Conservation (phyloP, 495 filamentous ascomycete genomes). For the Tuber aestivum region DNA sequence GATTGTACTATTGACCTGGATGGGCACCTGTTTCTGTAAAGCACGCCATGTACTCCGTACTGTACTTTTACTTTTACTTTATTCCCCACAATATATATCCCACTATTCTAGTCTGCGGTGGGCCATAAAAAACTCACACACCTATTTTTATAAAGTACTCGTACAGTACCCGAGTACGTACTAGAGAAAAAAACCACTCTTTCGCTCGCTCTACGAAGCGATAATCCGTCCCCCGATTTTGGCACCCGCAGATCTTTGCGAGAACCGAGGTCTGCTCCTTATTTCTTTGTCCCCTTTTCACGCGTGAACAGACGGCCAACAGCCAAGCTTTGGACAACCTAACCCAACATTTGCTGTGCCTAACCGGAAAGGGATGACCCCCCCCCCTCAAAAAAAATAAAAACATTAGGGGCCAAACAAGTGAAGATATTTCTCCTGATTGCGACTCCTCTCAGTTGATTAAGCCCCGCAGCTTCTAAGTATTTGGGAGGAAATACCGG, state of each 20-base stretch:
- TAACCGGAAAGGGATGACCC: neutral
- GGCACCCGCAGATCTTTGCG: neutral
- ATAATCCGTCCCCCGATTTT: neutral
- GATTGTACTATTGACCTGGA: neutral
- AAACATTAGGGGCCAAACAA: neutral
- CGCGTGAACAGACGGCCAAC: neutral
- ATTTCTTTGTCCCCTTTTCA: neutral
- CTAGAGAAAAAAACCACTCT: neutral
- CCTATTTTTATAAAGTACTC: conserved; percentile 4
- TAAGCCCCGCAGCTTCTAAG: neutral
- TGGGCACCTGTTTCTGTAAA: neutral
- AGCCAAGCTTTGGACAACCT: neutral
- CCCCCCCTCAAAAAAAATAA: neutral
- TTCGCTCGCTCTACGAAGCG: neutral
- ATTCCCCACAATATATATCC: neutral
- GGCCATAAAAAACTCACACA: neutral
- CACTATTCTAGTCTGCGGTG: neutral
- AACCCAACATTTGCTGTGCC: neutral
- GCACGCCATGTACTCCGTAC: neutral
- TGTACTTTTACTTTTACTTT: too few species aligned
- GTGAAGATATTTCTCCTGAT: neutral
- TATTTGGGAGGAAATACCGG: neutral
- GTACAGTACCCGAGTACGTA: too few species aligned
- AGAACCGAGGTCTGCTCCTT: too few species aligned
- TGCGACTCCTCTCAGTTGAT: neutral